Conservation (phyloP, 768 basidiomycete genomes). For the Phlebiopsis gigantea region DNA sequence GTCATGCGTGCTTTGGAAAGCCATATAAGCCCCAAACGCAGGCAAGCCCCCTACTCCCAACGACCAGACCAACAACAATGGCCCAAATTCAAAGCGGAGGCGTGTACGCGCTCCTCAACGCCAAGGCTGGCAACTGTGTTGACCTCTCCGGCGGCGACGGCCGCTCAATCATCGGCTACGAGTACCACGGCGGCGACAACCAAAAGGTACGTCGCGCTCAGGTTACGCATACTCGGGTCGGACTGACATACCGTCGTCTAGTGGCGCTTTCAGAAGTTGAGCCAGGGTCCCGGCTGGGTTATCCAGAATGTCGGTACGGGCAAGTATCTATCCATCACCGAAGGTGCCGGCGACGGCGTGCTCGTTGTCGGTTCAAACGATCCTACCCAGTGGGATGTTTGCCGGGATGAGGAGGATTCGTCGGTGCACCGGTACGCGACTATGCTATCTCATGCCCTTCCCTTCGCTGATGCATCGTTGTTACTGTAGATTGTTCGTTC, state of each 20-base stretch:
- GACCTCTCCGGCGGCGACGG: slow-evolving; percentile 54
- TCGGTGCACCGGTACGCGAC: slow-evolving; percentile 37
- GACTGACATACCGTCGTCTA: too few species aligned
- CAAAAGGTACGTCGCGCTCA: slow-evolving; percentile 34
- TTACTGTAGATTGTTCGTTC: slow-evolving; percentile 38
- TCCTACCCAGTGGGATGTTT: slow-evolving; percentile 45
- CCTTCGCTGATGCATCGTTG: not conserved
- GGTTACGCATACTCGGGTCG: not conserved
- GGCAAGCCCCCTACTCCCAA: too few species aligned
- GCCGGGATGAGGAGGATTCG: slow-evolving; percentile 36
- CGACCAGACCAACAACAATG: not conserved
- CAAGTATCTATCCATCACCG: not conserved
- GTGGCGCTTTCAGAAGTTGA: slow-evolving; percentile 42
- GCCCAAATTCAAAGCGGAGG: slow-evolving; percentile 27
- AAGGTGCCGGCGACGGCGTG: slow-evolving; percentile 32
- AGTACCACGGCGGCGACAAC: slow-evolving; percentile 37
- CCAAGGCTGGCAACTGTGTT: slow-evolving; percentile 44
- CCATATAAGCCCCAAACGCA: too few species aligned
- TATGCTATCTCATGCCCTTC: too few species aligned
- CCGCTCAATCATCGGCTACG: slow-evolving; percentile 44
- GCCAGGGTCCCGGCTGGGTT: slow-evolving; percentile 25
- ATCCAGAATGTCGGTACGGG: slow-evolving; percentile 39
- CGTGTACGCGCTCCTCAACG: slow-evolving; percentile 45
- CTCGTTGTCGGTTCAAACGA: slow-evolving; percentile 32
- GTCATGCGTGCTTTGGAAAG: too few species aligned